phyloP scores from a whole-genome alignment of 2,329 filamentous ascomycete species.

The Aureobasidium sp. region DNA sequence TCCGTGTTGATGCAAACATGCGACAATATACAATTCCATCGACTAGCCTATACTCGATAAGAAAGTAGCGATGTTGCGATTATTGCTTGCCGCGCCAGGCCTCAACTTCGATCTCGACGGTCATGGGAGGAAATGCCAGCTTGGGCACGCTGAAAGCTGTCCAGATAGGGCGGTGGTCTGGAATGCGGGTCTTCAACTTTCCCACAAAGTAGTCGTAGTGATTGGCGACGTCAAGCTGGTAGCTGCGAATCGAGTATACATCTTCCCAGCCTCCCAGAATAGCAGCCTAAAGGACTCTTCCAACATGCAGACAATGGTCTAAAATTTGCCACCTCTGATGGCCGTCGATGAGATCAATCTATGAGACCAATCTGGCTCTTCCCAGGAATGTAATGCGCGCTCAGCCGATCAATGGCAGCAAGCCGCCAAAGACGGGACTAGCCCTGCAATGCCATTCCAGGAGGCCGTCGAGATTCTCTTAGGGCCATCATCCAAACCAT shows the following conservation, averaged over 20 bases:
- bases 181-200: not conserved
- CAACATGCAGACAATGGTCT: constrained; percentile 55
- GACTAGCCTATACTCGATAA: too few relatives aligned
- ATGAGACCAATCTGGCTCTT: not conserved
- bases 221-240: not conserved
- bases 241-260: not conserved
- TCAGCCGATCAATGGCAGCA: too few relatives aligned
- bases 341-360: not conserved
- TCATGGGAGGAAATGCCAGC: not conserved
- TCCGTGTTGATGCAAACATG: too few relatives aligned
- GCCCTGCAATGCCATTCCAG: too few relatives aligned
- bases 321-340: constrained; percentile 55
- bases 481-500: too few relatives aligned
- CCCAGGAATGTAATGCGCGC: not conserved
- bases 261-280: not conserved
- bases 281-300: not conserved
- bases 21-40: too few relatives aligned
- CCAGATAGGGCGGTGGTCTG: not conserved
- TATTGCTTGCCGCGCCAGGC: not conserved
- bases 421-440: too few relatives aligned
- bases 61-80: too few relatives aligned
- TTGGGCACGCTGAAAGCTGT: not conserved
- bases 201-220: not conserved
- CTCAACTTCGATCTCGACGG: not conserved
- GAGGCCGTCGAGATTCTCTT: too few relatives aligned